Percentiles rank a stretch among this genome's conserved stretches.
Evolutionary conservation across 192 early-diverging fungal genomes (phyloP).

Genomic region (Gaertneriomyces sp.): DNA sequence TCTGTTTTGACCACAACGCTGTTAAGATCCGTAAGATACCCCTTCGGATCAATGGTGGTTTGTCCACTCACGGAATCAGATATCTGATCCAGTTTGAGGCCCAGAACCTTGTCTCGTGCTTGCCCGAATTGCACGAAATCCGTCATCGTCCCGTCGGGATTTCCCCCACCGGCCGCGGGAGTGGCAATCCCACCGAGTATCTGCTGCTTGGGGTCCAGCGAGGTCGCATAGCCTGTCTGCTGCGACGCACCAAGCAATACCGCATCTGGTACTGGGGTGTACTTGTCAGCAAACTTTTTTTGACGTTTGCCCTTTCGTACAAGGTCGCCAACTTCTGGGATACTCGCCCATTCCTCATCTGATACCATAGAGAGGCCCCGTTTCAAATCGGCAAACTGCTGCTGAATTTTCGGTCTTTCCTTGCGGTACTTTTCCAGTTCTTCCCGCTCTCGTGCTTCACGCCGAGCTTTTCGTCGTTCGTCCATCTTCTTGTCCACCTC

Average conservation of each 20-base stretch:
- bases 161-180: slow-evolving; percentile 32
- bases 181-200: slow-evolving; percentile 59
- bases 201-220: slow-evolving; percentile 62
- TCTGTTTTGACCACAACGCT: slow-evolving; percentile 74
- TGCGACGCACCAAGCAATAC: slow-evolving; percentile 61
- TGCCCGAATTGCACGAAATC: slow-evolving; percentile 91
- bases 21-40: slow-evolving; percentile 91
- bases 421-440: slow-evolving; percentile 62
- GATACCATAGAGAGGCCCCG: slow-evolving; percentile 70
- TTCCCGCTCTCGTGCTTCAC: slow-evolving; percentile 72
- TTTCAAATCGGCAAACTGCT: slow-evolving; percentile 90
- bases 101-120: slow-evolving; percentile 87
- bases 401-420: slow-evolving; percentile 76
- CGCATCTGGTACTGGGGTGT: slow-evolving; percentile 57
- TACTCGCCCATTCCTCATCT: slow-evolving; percentile 81
- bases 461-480: slow-evolving; percentile 68
- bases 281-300: slow-evolving; percentile 40
- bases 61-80: slow-evolving; percentile 81
- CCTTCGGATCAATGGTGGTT: slow-evolving; percentile 90
- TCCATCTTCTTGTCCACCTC: slow-evolving; percentile 88
- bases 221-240: slow-evolving; percentile 47
- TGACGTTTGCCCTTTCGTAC: slow-evolving; percentile 70
- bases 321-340: slow-evolving; percentile 82
- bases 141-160: slow-evolving; percentile 60
- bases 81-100: slow-evolving; percentile 85